Evolutionary conservation across 805 yeast genomes (phyloP), one percentile per base, ranked within the genome.

Genomic region (Wickerhamiella australiensis): DNA sequence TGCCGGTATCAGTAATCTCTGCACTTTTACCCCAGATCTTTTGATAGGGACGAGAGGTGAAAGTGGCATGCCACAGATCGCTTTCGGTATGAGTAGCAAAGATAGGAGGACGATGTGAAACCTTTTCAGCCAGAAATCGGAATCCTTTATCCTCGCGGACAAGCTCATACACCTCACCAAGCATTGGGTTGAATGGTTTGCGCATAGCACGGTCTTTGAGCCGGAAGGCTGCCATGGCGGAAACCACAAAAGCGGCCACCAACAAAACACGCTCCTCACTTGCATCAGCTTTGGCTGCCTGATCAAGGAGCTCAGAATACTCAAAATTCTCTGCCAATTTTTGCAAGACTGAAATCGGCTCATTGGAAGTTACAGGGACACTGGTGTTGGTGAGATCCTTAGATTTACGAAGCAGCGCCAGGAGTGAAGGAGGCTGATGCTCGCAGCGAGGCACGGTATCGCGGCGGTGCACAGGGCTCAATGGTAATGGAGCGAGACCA

Each of bases 1-100:
- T 69, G 35, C 98, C 98, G 41, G 74, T 77, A 55, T 85, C 85
- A 43, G 76, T 75, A 51, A 92, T 68, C 62, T 92, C 97, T 6
- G 85, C 79, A 23, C 88, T 80, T 66, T 90, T 92, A 46, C 97
- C 96, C 94, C 96, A 90, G 59, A 85, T 85, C 63, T 87, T 86
- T 59, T 88, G 96, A 46, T 75, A 77, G 2, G 73, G 72, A 31
- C 67, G 55, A n/a, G 73, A 64, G 3, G 68, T 61, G 55, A 62
- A 68, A 20, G 61, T 61, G 17, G 60, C 52, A 1, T 67, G 58
- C 97, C 97, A 92, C 21, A 73, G 66, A 6, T 67, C 63, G 21
- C 84, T 72, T 51, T 90, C 96, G 4, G 78, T 84, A 62, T 77
- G 80, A 20, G 81, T 70, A 1, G 96, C 96, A 68, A 87, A 78